Evolutionary conservation across 2,329 filamentous ascomycete genomes (phyloP).

Genomic region (Ploettnerulaceae sp.): DNA sequence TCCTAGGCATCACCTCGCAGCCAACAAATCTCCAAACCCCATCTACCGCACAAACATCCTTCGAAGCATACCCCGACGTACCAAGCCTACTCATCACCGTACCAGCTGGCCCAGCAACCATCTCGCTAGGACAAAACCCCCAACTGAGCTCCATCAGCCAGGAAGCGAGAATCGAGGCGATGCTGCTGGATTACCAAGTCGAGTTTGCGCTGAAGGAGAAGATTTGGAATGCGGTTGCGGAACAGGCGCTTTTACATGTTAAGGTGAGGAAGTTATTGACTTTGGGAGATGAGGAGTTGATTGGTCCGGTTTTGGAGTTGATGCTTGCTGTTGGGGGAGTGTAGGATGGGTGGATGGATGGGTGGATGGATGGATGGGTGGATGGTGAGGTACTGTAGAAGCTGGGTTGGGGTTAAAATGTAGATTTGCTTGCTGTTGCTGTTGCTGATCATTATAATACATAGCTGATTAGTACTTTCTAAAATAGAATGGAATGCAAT

Average conservation of each 20-base stretch:
- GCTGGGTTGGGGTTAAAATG: too few relatives aligned
- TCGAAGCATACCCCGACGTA: slow-evolving; percentile 2
- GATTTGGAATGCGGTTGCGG: slow-evolving; percentile 6
- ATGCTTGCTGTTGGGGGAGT: slow-evolving; percentile 8
- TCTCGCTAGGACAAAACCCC: slow-evolving; percentile 15
- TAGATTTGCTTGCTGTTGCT: background rate
- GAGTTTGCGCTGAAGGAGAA: slow-evolving; percentile 7
- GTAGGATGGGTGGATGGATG: background rate
- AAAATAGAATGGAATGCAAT: too few relatives aligned
- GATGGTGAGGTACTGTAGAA: background rate
- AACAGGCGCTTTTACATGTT: background rate
- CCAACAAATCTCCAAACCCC: background rate
- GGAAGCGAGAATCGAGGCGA: slow-evolving; percentile 6
- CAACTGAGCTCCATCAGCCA: slow-evolving; percentile 10
- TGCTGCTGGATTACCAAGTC: slow-evolving; percentile 8
- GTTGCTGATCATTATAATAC: background rate
- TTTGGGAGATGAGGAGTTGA: slow-evolving; percentile 1
- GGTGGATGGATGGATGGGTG: background rate
- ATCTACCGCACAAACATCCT: background rate
- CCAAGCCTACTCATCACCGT: slow-evolving; percentile 9
- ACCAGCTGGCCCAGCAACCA: slow-evolving; percentile 1
- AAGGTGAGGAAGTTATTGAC: slow-evolving; percentile 5
- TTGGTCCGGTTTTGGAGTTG: slow-evolving; percentile 4
- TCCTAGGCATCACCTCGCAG: slow-evolving; percentile 1
- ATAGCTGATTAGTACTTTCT: background rate